These are phyloP conservation scores for Alternaria panax DNA, from an alignment of 2,329 filamentous ascomycete species.

Conservation along the genomic window DNA sequence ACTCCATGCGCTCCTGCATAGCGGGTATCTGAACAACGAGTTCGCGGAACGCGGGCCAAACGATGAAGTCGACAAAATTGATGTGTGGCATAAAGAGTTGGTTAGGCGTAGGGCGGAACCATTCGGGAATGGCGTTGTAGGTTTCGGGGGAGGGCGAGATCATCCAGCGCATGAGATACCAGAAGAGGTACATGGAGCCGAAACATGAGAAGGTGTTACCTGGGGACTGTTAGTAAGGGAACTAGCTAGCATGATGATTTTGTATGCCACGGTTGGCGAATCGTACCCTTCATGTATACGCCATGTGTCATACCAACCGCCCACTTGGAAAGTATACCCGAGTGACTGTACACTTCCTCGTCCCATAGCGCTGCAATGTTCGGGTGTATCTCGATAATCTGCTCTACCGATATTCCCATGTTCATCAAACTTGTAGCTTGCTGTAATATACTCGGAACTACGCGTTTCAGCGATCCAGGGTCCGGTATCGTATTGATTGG, in stretches of 20 bases:
- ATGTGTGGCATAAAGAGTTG: conserved; percentile 39
- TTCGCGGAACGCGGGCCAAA: conserved; percentile 37
- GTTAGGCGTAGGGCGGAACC: conserved; percentile 36
- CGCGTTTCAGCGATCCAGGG: conserved; percentile 24
- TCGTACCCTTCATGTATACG: conserved; percentile 26
- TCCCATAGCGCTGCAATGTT: conserved; percentile 35
- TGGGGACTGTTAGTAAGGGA: conserved; percentile 3
- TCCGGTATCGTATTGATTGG: conserved; percentile 30
- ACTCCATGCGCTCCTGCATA: conserved; percentile 38
- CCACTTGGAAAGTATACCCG: conserved; percentile 32
- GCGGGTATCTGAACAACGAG: conserved; percentile 32
- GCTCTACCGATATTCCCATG: conserved; percentile 15
- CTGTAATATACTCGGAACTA: conserved; percentile 18
- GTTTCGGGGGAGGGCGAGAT: conserved; percentile 33
- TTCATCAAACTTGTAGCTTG: conserved; percentile 24
- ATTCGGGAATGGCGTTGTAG: conserved; percentile 32
- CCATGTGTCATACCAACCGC: conserved; percentile 34
- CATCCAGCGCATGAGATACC: conserved; percentile 38
- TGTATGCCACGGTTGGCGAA: not conserved
- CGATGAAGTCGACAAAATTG: conserved; percentile 30
- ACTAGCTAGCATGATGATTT: not conserved
- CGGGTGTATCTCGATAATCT: conserved; percentile 28
- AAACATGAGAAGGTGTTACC: conserved; percentile 36
- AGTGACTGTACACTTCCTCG: conserved; percentile 22
- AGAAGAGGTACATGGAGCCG: conserved; percentile 32